Evolutionary conservation across 208 protist species (phyloP).

Genomic region (Porcisia hertigi): DNA sequence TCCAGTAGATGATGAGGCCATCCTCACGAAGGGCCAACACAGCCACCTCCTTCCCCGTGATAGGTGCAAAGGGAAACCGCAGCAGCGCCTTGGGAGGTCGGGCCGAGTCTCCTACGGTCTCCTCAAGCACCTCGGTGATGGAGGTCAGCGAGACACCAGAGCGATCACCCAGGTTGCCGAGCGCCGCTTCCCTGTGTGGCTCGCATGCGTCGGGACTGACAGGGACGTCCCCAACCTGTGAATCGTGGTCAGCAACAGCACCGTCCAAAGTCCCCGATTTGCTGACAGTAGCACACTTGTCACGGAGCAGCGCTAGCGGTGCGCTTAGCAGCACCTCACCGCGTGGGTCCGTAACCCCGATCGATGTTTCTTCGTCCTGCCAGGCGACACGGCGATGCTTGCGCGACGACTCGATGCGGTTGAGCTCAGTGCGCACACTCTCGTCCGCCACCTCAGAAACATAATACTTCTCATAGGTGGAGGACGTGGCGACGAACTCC

Average conservation of each 20-base stretch:
- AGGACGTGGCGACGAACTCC: constrained; percentile 70
- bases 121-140: background rate
- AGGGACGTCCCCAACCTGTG: background rate
- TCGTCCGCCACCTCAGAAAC: constrained; percentile 52
- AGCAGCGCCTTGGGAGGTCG: constrained; percentile 19
- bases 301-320: constrained; percentile 32
- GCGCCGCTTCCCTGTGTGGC: background rate
- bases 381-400: constrained; percentile 34
- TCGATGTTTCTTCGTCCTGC: constrained; percentile 13
- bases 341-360: constrained; percentile 35
- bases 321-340: constrained; percentile 54
- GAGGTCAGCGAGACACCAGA: background rate
- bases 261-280: background rate
- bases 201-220: background rate
- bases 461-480: constrained; percentile 74
- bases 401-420: constrained; percentile 35
- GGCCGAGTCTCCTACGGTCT: background rate
- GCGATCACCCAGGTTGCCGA: background rate
- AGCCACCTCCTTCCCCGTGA: constrained; percentile 19
- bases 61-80: constrained; percentile 32
- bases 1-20: constrained; percentile 78
- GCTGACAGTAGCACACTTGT: constrained; percentile 6
- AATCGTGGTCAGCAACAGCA: background rate
- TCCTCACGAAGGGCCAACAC: constrained; percentile 83
- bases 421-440: constrained; percentile 67